Percentiles rank a stretch among this genome's conserved stretches.
These are phyloP conservation scores for Talinum fruticosum DNA, from an alignment of 148 eudicot genomes.

Conservation along the genomic window DNA sequence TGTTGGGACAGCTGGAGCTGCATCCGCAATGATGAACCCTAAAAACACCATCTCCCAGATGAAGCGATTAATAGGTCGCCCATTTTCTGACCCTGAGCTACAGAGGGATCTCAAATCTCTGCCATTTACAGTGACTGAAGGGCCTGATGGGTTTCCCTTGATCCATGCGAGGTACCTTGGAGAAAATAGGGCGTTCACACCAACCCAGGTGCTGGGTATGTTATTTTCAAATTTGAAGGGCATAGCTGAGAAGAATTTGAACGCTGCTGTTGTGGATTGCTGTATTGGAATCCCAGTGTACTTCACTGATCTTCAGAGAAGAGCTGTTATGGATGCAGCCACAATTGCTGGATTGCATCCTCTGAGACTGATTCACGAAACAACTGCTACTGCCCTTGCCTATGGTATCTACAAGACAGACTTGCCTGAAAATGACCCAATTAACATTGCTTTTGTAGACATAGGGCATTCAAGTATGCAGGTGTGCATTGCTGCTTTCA, in stretches of 20 bases:
- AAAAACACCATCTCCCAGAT: conserved; percentile 86
- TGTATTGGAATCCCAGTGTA: conserved; percentile 91
- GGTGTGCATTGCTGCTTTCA: conserved; percentile 85
- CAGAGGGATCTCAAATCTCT: conserved; percentile 64
- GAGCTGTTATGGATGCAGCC: conserved; percentile 86
- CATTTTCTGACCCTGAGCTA: conserved; percentile 75
- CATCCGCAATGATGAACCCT: conserved; percentile 92
- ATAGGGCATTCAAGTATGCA: conserved; percentile 89
- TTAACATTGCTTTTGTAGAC: conserved; percentile 84
- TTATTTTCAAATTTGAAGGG: conserved; percentile 75
- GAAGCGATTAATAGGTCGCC: conserved; percentile 75
- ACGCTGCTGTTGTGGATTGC: conserved; percentile 88
- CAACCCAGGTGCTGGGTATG: conserved; percentile 83
- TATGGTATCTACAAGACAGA: conserved; percentile 95
- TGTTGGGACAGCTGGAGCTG: conserved; percentile 95
- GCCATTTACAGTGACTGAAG: conserved; percentile 79
- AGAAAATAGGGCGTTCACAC: conserved; percentile 62
- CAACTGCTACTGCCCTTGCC: conserved; percentile 90
- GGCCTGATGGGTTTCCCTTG: conserved; percentile 86
- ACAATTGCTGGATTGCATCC: conserved; percentile 81
- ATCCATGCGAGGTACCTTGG: conserved; percentile 76
- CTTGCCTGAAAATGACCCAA: conserved; percentile 76
- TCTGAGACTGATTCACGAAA: conserved; percentile 73
- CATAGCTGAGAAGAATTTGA: conserved; percentile 86
- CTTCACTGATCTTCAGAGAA: conserved; percentile 91